phyloP scores from a whole-genome alignment of 1,284 basidiomycete species.

The Schizophyllum amplum region DNA sequence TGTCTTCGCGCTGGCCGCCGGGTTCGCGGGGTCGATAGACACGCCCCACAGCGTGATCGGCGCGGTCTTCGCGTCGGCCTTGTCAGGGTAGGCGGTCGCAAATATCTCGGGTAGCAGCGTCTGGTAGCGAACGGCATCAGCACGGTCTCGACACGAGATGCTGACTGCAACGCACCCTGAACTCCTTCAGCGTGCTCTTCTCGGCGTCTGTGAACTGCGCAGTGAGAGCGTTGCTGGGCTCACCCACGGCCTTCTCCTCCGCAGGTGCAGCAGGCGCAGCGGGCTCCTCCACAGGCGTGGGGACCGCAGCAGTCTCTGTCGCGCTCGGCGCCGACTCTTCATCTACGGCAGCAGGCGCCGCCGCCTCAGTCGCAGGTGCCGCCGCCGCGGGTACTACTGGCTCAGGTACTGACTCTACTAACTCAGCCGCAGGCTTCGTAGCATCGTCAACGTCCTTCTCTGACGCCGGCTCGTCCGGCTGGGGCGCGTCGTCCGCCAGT shows the following conservation, averaged over 20 bases:
- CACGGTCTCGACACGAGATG: neutral
- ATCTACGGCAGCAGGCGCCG: slow-evolving; percentile 1
- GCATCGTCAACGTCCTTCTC: neutral
- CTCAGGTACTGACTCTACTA: too few relatives aligned
- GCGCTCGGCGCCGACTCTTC: neutral
- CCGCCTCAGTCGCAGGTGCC: too few relatives aligned
- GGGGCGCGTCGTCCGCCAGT: neutral
- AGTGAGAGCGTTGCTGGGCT: slow-evolving; percentile 43
- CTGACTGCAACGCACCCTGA: slow-evolving; percentile 40
- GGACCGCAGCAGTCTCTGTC: neutral
- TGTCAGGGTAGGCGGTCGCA: slow-evolving; percentile 47
- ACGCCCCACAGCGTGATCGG: slow-evolving; percentile 66
- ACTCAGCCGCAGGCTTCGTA: neutral
- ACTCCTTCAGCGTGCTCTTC: slow-evolving; percentile 58
- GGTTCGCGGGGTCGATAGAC: slow-evolving; percentile 44
- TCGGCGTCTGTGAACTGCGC: slow-evolving; percentile 59
- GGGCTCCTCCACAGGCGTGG: slow-evolving; percentile 5
- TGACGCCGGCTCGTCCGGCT: neutral
- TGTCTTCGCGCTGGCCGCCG: slow-evolving; percentile 44
- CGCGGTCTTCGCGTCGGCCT: slow-evolving; percentile 34
- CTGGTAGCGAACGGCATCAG: slow-evolving; percentile 23
- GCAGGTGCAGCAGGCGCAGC: neutral
- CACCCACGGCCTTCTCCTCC: neutral
- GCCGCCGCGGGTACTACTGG: too few relatives aligned
- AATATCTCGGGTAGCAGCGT: slow-evolving; percentile 49